phyloP scores from a whole-genome alignment of 352 stramenopile species.

The Pythium diclinum region DNA sequence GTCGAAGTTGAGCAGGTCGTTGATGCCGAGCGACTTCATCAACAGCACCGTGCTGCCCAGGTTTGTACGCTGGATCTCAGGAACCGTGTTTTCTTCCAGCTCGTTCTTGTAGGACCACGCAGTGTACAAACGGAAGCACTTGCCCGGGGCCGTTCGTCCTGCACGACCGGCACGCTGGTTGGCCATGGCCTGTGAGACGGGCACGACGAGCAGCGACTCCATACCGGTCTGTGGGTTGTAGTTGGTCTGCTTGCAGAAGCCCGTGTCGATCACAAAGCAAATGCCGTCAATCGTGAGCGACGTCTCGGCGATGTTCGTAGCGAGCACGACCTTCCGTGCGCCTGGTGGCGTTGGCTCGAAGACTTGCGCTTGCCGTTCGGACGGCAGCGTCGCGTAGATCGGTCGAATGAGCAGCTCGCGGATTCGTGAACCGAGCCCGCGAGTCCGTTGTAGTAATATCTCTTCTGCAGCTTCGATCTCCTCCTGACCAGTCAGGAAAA shows the following conservation, averaged over 20 bases:
- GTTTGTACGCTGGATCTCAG: constrained; percentile 98
- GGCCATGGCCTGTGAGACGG: constrained; percentile 96
- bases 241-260: constrained; percentile 99
- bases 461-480: constrained; percentile 99
- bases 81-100: constrained; percentile 97
- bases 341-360: constrained; percentile 97
- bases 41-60: constrained; percentile 97
- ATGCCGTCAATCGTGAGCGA: constrained; percentile 99
- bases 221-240: constrained; percentile 99
- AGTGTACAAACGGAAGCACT: constrained; percentile 99
- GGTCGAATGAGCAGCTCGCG: constrained; percentile 98
- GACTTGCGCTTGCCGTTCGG: constrained; percentile 98
- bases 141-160: constrained; percentile 95
- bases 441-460: constrained; percentile 92
- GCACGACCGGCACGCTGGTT: constrained; percentile 95
- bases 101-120: constrained; percentile 99
- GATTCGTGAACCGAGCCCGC: constrained; percentile 95
- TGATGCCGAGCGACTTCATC: constrained; percentile 99
- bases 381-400: constrained; percentile 98
- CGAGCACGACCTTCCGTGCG: constrained; percentile 97
- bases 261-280: constrained; percentile 99
- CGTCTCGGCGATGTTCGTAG: constrained; percentile 99
- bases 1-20: constrained; percentile 99
- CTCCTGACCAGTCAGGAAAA: constrained; percentile 99
- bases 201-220: constrained; percentile 98